Percentiles rank a stretch among this genome's conserved stretches.
Conservation (phyloP, 1,284 basidiomycete species). For the Apiotrichum porosum region DNA sequence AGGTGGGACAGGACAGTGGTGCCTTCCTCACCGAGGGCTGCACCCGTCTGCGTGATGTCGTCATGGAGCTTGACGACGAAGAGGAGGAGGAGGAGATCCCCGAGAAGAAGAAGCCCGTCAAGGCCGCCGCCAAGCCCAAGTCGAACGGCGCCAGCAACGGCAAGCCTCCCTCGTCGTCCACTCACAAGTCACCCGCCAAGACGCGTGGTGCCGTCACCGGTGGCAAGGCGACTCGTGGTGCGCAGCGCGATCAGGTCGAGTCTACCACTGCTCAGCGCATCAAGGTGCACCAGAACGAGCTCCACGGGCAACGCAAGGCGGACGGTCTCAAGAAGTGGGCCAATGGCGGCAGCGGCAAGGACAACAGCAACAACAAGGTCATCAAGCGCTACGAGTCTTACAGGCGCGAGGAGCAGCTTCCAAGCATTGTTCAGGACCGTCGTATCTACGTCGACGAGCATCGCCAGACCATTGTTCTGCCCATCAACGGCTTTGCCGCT, state of each 20-base stretch:
- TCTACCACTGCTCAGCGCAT: slow-evolving; percentile 64
- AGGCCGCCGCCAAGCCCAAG: slow-evolving; percentile 50
- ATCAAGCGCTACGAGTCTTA: slow-evolving; percentile 98
- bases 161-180: neutral
- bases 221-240: slow-evolving; percentile 69
- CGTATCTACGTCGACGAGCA: slow-evolving; percentile 90
- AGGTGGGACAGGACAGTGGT: slow-evolving; percentile 65
- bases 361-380: slow-evolving; percentile 58
- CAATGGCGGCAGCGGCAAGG: slow-evolving; percentile 59
- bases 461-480: slow-evolving; percentile 81
- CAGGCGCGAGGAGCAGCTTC: slow-evolving; percentile 85
- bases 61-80: slow-evolving; percentile 67
- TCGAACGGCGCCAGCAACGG: slow-evolving; percentile 25
- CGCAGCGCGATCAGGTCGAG: slow-evolving; percentile 68
- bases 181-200: slow-evolving; percentile 30
- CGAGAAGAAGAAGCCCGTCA: slow-evolving; percentile 54
- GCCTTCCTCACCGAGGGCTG: slow-evolving; percentile 75
- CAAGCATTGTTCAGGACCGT: slow-evolving; percentile 68
- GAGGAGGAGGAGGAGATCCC: slow-evolving; percentile 51
- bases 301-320: slow-evolving; percentile 72
- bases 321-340: slow-evolving; percentile 82
- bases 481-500: slow-evolving; percentile 90
- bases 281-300: slow-evolving; percentile 79
- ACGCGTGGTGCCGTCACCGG: slow-evolving; percentile 55
- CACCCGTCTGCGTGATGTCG: slow-evolving; percentile 75